Conservation (phyloP, 148 eudicot species). For the Silene latifolia region DNA sequence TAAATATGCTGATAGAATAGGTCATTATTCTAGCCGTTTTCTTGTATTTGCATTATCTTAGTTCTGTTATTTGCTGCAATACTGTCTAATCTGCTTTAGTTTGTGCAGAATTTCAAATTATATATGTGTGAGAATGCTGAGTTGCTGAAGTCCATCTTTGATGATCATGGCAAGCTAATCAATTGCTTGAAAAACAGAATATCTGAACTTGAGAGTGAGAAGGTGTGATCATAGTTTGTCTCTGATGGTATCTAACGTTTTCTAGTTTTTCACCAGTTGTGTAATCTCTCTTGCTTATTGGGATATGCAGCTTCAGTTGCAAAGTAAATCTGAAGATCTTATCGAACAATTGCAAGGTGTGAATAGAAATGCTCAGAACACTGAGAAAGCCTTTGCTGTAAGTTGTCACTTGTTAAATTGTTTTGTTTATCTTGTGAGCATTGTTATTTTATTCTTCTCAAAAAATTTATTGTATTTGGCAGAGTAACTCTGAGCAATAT, state of each 20-base stretch:
- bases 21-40: not conserved
- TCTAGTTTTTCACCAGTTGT: constrained; percentile 13
- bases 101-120: constrained; percentile 55
- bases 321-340: constrained; percentile 47
- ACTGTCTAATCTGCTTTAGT: constrained; percentile 12
- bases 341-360: constrained; percentile 41
- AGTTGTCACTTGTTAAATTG: constrained; percentile 22
- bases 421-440: not conserved
- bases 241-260: constrained; percentile 1
- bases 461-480: constrained; percentile 26
- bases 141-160: constrained; percentile 38
- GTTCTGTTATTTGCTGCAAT: not conserved
- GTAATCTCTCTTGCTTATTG: constrained; percentile 15
- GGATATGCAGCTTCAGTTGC: constrained; percentile 49
- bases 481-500: constrained; percentile 58
- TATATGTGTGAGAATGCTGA: constrained; percentile 33
- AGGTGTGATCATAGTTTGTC: constrained; percentile 41
- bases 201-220: constrained; percentile 60
- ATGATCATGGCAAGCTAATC: constrained; percentile 36
- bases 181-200: constrained; percentile 40
- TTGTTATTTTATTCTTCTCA: constrained; percentile 9
- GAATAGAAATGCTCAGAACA: constrained; percentile 37
- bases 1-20: not conserved
- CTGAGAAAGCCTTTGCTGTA: constrained; percentile 48
- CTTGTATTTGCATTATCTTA: not conserved